Percentiles rank a stretch among this genome's conserved stretches.
Evolutionary conservation across 768 basidiomycete genomes (phyloP).

Genomic region (Epithele typhae): DNA sequence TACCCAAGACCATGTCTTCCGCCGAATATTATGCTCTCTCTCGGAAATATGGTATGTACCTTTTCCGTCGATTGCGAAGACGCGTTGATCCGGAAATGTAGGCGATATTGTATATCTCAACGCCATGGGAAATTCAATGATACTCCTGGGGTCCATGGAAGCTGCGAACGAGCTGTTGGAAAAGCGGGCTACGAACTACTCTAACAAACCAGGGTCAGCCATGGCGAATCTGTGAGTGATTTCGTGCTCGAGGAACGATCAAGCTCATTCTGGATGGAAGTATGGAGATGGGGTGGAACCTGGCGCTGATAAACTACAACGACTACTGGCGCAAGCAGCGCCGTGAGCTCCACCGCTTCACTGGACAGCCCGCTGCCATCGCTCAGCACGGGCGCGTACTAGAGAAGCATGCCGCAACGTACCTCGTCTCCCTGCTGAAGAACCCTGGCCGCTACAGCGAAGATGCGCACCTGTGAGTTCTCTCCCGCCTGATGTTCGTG

Average conservation of each 20-base stretch:
- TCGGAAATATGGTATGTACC: conserved; percentile 22
- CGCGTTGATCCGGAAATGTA: conserved; percentile 19
- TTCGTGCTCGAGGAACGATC: neutral
- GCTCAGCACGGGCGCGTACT: neutral
- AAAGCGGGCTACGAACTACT: conserved; percentile 39
- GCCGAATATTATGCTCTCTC: conserved; percentile 1
- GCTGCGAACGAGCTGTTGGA: conserved; percentile 37
- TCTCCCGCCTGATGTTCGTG: neutral
- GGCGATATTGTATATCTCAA: conserved; percentile 17
- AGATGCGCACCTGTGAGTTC: neutral
- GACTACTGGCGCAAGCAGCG: conserved; percentile 3
- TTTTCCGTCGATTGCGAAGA: conserved; percentile 13
- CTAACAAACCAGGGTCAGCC: conserved; percentile 24
- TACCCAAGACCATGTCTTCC: conserved; percentile 18
- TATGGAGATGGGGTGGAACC: neutral
- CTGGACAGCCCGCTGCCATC: neutral
- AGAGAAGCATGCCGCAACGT: neutral
- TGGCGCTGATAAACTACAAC: neutral
- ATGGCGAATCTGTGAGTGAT: conserved; percentile 3
- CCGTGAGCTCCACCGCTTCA: neutral
- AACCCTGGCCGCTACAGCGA: neutral
- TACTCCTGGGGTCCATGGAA: conserved; percentile 34
- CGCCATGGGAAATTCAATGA: conserved; percentile 19
- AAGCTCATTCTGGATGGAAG: neutral
- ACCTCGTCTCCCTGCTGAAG: neutral